Conservation (phyloP, 371 early-diverging fungal genomes). For the Rhizopus stolonifer region DNA sequence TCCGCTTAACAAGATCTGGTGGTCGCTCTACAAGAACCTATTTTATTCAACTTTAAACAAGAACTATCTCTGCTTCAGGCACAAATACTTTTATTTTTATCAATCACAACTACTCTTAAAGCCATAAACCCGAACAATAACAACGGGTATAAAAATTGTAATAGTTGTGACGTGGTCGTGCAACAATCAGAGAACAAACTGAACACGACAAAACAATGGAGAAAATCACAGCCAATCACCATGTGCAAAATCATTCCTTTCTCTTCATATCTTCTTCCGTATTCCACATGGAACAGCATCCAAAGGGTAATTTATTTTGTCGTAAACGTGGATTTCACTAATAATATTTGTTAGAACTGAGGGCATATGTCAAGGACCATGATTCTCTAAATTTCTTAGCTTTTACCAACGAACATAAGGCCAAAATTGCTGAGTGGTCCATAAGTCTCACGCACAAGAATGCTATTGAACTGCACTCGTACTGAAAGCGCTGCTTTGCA, state of each 20-base stretch:
- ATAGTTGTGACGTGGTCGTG: too few species aligned
- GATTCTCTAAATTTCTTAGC: conserved; percentile 1
- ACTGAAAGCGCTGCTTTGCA: conserved; percentile 1
- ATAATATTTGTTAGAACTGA: conserved; percentile 1
- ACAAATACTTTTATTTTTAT: too few species aligned
- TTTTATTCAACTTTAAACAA: too few species aligned
- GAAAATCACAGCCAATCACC: conserved; percentile 1
- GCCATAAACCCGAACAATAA: too few species aligned
- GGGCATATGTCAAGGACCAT: not conserved
- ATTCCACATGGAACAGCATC: conserved; percentile 1
- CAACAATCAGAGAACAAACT: too few species aligned
- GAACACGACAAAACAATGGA: too few species aligned
- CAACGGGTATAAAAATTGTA: too few species aligned
- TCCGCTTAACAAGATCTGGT: too few species aligned
- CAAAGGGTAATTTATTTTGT: not conserved
- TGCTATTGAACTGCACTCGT: conserved; percentile 1
- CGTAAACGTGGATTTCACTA: conserved; percentile 1
- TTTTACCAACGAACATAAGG: conserved; percentile 1
- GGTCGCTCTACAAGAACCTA: too few species aligned
- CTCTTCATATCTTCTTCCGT: conserved; percentile 1
- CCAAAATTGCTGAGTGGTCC: not conserved
- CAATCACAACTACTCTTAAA: too few species aligned
- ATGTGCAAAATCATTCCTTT: conserved; percentile 1
- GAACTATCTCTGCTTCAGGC: too few species aligned
- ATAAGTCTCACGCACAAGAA: conserved; percentile 1